phyloP scores from a whole-genome alignment of 2,329 filamentous ascomycete genomes.

The Xylaria sp. region DNA sequence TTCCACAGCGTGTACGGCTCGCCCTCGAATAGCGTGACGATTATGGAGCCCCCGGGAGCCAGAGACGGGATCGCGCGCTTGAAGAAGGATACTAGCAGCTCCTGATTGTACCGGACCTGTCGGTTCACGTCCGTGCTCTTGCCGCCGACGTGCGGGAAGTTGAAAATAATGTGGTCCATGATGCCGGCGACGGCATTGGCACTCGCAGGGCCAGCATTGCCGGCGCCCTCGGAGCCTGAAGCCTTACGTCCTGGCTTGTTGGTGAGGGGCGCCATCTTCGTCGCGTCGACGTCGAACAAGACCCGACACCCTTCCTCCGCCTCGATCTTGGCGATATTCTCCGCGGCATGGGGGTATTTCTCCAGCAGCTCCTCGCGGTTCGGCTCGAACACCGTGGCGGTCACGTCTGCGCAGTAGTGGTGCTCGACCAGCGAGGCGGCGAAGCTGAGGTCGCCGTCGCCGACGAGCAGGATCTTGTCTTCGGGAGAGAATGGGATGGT shows the following conservation, averaged over 20 bases:
- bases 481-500: conserved; percentile 74
- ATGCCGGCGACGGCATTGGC: conserved; percentile 40
- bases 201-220: not conserved
- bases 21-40: conserved; percentile 91
- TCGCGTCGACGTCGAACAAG: conserved; percentile 74
- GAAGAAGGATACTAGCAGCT: conserved; percentile 78
- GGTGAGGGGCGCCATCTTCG: conserved; percentile 65
- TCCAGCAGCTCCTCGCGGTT: conserved; percentile 65
- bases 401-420: conserved; percentile 74
- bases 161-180: conserved; percentile 89
- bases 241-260: conserved; percentile 51
- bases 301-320: conserved; percentile 57
- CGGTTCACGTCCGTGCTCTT: conserved; percentile 93
- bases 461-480: conserved; percentile 78
- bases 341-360: conserved; percentile 79
- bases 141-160: conserved; percentile 96
- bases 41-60: conserved; percentile 68
- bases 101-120: conserved; percentile 92
- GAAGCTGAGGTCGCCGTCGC: conserved; percentile 86
- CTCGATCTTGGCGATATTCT: conserved; percentile 67
- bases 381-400: conserved; percentile 75
- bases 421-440: conserved; percentile 72
- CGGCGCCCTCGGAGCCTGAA: not conserved
- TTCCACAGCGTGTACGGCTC: conserved; percentile 98
- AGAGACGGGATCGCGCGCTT: conserved; percentile 63